Base-by-base conservation (phyloP, 306 rosid genomes). In the Casuarina glauca region DNA sequence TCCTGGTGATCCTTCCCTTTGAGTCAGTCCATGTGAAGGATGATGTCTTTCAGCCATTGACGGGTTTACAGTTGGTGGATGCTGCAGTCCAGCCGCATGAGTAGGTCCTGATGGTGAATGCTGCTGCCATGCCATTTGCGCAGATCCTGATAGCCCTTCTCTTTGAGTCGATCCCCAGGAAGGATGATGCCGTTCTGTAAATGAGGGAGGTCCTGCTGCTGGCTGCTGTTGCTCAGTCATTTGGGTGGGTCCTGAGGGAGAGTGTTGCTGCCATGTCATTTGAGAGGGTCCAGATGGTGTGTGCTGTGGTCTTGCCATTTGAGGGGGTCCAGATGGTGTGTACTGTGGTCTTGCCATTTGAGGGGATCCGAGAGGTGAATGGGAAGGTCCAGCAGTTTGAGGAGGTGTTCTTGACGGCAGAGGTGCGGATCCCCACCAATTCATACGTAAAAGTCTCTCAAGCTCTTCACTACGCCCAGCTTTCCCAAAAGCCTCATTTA, bases 391-490 rank as follows among this genome's bases (percentile, higher is more conserved):
- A 46, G 84, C 61, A 51, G 49, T 70, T 71, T 74, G 89, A 74
- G 89, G 79, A 32, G 87, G 70, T 16, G 83, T 82, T 73, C 90
- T 84, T 42, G 84, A 82, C 6, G 85, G 76, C 60, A 90, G 75
- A 4, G 87, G 82, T 60, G 76, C 62, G 38, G 82, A 57, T 61
- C 83, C 89, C 84, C 82, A 71, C 64, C 87, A 81, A 72, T 85
- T 90, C 74, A 69, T 77, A 57, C 78, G 86, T 76, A 92, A 71
- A 35, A 91, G 84, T 70, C 90, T 87, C 82, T 86, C 90, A 64
- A 93, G 81, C 91, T 95, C 97, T 71, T 86, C 96, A 46, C 77
- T 83, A 32, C 88, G 90, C 74, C 93, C 92, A 32, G 83, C 96
- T 74, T 87, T 85, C 69, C 74, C 85, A 68, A 91, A 95, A 74